Evolutionary conservation across 495 filamentous ascomycete genomes (phyloP).

Genomic region (Trichoderma gamsii): DNA sequence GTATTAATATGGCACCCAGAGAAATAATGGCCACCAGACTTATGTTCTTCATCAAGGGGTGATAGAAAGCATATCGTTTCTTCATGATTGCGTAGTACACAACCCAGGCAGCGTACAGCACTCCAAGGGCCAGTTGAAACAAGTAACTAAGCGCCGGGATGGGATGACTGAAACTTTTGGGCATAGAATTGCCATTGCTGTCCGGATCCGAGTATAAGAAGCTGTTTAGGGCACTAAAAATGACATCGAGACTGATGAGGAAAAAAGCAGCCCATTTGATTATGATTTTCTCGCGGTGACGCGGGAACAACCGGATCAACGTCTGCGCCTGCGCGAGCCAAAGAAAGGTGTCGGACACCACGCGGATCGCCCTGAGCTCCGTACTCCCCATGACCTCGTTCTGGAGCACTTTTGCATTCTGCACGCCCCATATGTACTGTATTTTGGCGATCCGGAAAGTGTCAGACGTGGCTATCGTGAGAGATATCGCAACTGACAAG

Average conservation of each 20-base stretch:
- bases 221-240: conserved; percentile 82
- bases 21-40: conserved; percentile 77
- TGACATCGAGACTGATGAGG: conserved; percentile 80
- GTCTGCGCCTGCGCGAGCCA: conserved; percentile 98
- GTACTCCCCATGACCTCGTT: conserved; percentile 69
- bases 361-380: conserved; percentile 79
- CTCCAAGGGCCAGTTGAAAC: conserved; percentile 80
- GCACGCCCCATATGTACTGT: conserved; percentile 67
- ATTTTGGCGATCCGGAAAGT: conserved; percentile 74
- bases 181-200: conserved; percentile 51
- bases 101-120: conserved; percentile 92
- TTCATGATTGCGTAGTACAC: conserved; percentile 92
- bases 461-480: conserved; percentile 87
- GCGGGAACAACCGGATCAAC: conserved; percentile 87
- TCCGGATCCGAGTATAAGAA: conserved; percentile 54
- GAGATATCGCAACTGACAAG: conserved; percentile 78
- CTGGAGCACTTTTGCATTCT: conserved; percentile 67
- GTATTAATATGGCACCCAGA: conserved; percentile 72
- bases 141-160: conserved; percentile 91
- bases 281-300: conserved; percentile 93
- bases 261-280: conserved; percentile 98
- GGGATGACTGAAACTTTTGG: conserved; percentile 73
- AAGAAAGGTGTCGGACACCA: conserved; percentile 89
- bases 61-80: conserved; percentile 88
- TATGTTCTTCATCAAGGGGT: conserved; percentile 88